phyloP scores from a whole-genome alignment of 2,329 filamentous ascomycete genomes.

The Cytospora leucostoma region DNA sequence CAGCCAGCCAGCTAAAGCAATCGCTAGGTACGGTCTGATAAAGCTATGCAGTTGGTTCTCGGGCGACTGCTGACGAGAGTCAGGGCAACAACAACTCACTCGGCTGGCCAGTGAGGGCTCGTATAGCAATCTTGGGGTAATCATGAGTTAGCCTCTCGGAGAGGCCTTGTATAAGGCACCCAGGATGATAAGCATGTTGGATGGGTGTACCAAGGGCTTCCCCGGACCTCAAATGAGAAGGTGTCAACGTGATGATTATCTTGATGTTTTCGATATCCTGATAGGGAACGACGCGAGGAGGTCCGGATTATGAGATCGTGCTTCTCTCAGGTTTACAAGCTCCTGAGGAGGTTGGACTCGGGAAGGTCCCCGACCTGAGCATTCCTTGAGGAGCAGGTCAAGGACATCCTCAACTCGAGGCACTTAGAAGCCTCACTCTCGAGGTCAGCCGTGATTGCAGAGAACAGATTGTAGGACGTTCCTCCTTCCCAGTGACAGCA shows the following conservation, averaged over 20 bases:
- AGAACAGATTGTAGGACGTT: constrained; percentile 1
- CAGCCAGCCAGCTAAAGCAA: too few species aligned
- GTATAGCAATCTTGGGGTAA: constrained; percentile 5
- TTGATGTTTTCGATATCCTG: not conserved
- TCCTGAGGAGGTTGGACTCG: too few species aligned
- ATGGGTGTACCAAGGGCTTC: not conserved
- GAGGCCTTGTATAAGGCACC: not conserved
- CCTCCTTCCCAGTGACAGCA: not conserved
- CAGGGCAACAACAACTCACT: not conserved
- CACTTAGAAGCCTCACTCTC: too few species aligned
- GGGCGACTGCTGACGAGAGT: not conserved
- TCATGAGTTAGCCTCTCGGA: constrained; percentile 1
- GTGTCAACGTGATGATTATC: constrained; percentile 4
- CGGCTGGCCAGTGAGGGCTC: not conserved
- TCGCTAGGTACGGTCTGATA: too few species aligned
- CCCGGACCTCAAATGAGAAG: constrained; percentile 21
- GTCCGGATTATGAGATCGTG: not conserved
- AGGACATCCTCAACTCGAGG: too few species aligned
- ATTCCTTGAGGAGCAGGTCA: too few species aligned
- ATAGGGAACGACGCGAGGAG: not conserved
- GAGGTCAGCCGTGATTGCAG: not conserved
- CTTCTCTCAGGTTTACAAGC: not conserved
- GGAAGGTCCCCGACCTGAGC: too few species aligned
- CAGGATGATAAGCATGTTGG: not conserved
- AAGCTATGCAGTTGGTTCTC: not conserved